These are phyloP conservation scores for Bruguiera parviflora DNA, from an alignment of 345 rosid species.

Conservation along the genomic window DNA sequence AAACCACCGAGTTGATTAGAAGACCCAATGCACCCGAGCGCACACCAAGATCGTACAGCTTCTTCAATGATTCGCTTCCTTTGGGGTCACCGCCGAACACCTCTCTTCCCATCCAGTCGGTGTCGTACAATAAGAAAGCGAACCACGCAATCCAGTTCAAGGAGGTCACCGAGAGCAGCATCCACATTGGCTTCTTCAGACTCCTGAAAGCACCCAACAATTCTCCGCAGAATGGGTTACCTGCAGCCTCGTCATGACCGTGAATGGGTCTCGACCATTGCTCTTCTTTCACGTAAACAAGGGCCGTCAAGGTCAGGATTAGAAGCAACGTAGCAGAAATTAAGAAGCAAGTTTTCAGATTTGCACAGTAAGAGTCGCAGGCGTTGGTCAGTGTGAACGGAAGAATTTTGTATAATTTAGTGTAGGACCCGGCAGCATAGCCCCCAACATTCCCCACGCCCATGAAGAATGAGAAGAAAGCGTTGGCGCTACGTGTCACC, in stretches of 20 bases:
- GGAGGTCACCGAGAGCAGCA: slow-evolving; percentile 62
- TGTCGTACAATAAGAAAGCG: slow-evolving; percentile 75
- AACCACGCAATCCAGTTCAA: slow-evolving; percentile 92
- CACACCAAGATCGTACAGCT: slow-evolving; percentile 62
- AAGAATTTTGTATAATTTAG: slow-evolving; percentile 43
- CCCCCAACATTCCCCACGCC: slow-evolving; percentile 85
- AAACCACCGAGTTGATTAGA: slow-evolving; percentile 69
- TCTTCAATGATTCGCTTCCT: slow-evolving; percentile 21
- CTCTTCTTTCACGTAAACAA: slow-evolving; percentile 43
- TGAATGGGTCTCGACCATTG: slow-evolving; percentile 29
- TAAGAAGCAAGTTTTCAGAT: slow-evolving; percentile 76
- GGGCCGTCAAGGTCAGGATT: slow-evolving; percentile 37
- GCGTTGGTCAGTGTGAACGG: slow-evolving; percentile 69
- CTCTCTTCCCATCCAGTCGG: slow-evolving; percentile 93
- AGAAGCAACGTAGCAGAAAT: slow-evolving; percentile 55
- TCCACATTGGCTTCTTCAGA: slow-evolving; percentile 64
- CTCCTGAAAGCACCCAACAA: slow-evolving; percentile 42
- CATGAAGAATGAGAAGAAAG: slow-evolving; percentile 80
- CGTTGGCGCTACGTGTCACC: slow-evolving; percentile 55
- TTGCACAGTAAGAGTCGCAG: slow-evolving; percentile 80
- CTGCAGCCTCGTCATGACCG: not conserved
- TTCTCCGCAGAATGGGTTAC: slow-evolving; percentile 33
- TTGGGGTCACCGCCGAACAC: slow-evolving; percentile 72
- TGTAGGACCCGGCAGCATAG: slow-evolving; percentile 67
- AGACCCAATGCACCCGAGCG: slow-evolving; percentile 79